phyloP scores from a whole-genome alignment of 345 rosid genomes.

The Garcia nutans region DNA sequence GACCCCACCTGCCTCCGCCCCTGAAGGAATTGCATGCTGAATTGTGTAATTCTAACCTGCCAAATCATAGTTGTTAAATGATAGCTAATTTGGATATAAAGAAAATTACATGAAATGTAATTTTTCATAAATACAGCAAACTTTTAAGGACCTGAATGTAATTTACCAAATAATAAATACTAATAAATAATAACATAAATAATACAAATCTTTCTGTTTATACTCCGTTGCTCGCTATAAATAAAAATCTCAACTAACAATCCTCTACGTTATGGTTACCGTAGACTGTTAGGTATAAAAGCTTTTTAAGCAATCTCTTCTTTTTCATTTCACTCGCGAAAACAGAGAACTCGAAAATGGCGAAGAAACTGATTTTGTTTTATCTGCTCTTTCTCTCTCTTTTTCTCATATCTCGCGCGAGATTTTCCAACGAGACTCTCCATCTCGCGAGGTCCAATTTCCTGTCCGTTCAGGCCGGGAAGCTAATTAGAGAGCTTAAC shows the following conservation, averaged over 20 bases:
- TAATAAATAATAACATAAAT: too few relatives aligned
- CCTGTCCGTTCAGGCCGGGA: conserved; percentile 66
- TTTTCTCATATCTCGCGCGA: conserved; percentile 19
- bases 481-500: conserved; percentile 81
- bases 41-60: background rate
- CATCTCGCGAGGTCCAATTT: conserved; percentile 44
- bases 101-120: too few relatives aligned
- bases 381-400: conserved; percentile 28
- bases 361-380: conserved; percentile 20
- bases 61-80: background rate
- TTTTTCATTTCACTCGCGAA: background rate
- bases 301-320: too few relatives aligned
- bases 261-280: conserved; percentile 18
- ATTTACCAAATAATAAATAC: too few relatives aligned
- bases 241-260: conserved; percentile 13
- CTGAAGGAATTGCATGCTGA: too few relatives aligned
- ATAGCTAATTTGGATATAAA: too few relatives aligned
- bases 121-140: too few relatives aligned
- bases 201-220: background rate
- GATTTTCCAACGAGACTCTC: background rate
- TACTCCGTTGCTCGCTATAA: background rate
- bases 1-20: too few relatives aligned
- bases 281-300: conserved; percentile 22
- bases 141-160: too few relatives aligned
- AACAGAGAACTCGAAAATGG: conserved; percentile 35